Conservation (phyloP, 2,329 filamentous ascomycete genomes). For the Venturia oleaginea region DNA sequence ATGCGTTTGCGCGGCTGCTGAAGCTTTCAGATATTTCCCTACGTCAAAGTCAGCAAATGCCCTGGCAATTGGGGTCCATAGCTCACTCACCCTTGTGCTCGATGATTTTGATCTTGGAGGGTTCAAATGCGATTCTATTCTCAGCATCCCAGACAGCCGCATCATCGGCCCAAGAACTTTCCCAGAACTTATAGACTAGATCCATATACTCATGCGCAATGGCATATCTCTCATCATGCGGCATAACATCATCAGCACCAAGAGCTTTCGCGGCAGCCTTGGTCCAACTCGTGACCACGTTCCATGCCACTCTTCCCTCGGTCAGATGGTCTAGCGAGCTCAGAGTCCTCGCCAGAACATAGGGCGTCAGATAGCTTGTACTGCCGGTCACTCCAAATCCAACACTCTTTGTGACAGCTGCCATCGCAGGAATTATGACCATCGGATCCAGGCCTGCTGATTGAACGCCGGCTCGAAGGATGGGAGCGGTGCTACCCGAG, state of each 20-base stretch:
- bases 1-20: slow-evolving; percentile 40
- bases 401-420: slow-evolving; percentile 13
- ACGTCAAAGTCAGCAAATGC: neutral
- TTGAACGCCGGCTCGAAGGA: slow-evolving; percentile 10
- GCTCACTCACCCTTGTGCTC: slow-evolving; percentile 1
- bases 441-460: slow-evolving; percentile 11
- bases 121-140: slow-evolving; percentile 1
- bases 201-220: slow-evolving; percentile 12
- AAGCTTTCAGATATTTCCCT: slow-evolving; percentile 34
- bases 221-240: slow-evolving; percentile 10
- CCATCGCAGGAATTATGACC: slow-evolving; percentile 15
- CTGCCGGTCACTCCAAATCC: slow-evolving; percentile 13
- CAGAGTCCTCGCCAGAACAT: slow-evolving; percentile 1
- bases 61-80: neutral
- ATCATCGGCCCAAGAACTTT: slow-evolving; percentile 8
- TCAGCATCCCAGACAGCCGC: slow-evolving; percentile 7
- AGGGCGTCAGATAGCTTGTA: slow-evolving; percentile 12
- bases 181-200: slow-evolving; percentile 9
- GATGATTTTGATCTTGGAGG: slow-evolving; percentile 1
- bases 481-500: slow-evolving; percentile 11
- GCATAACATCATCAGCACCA: slow-evolving; percentile 11
- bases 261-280: slow-evolving; percentile 4
- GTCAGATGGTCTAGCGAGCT: slow-evolving; percentile 7
- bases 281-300: slow-evolving; percentile 5
- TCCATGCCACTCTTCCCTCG: slow-evolving; percentile 9